A percentile compares a stretch with the other conserved stretches of the same genome.
These are phyloP conservation scores for Candida manassasensis DNA, from an alignment of 805 yeast genomes.

Conservation along the genomic window DNA sequence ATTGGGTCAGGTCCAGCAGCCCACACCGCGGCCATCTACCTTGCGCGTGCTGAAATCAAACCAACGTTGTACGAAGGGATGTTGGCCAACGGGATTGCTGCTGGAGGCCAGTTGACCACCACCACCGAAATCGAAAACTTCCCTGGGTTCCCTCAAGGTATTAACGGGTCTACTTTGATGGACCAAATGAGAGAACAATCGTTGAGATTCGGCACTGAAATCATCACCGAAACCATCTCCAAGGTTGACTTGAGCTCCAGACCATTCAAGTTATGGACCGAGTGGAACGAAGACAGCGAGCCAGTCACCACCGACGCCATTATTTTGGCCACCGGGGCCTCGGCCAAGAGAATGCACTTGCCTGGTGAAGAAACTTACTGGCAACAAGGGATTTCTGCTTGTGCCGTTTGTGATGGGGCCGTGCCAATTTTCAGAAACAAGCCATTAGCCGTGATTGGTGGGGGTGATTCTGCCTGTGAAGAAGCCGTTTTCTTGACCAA, in stretches of 20 bases:
- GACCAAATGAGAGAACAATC: conserved; percentile 92
- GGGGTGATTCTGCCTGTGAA: conserved; percentile 99
- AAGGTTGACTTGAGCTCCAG: conserved; percentile 82
- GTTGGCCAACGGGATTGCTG: conserved; percentile 96
- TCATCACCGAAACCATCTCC: conserved; percentile 91
- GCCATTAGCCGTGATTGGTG: conserved; percentile 97
- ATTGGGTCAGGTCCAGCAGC: conserved; percentile 99
- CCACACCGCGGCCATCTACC: conserved; percentile 96
- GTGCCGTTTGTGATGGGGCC: conserved; percentile 99
- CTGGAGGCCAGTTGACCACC: conserved; percentile 98
- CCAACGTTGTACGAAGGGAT: conserved; percentile 94
- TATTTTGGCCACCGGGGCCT: conserved; percentile 95
- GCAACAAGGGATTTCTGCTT: conserved; percentile 99
- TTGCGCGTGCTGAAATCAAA: conserved; percentile 93
- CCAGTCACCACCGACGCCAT: conserved; percentile 92
- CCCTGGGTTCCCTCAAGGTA: conserved; percentile 97
- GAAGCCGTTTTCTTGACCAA: conserved; percentile 96
- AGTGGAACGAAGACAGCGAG: conserved; percentile 85
- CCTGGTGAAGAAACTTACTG: conserved; percentile 98
- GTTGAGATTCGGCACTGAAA: conserved; percentile 82
- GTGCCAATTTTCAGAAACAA: conserved; percentile 97
- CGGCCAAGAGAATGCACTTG: conserved; percentile 87
- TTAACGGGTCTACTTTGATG: conserved; percentile 85
- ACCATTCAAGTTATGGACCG: conserved; percentile 97
- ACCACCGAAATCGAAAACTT: conserved; percentile 98